phyloP scores from a whole-genome alignment of 148 eudicot genomes.

The Heliamphora exappendiculata region DNA sequence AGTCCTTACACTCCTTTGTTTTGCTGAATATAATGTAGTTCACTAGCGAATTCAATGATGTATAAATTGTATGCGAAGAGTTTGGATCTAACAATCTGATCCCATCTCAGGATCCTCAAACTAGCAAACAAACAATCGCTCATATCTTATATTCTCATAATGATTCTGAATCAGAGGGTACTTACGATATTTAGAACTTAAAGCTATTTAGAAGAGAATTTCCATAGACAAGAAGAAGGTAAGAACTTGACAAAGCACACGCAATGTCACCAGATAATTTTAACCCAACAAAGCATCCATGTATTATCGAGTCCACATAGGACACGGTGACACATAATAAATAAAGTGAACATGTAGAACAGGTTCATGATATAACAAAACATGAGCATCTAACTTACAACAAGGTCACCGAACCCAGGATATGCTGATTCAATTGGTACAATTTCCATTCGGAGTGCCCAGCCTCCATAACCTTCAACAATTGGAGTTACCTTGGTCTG shows the following conservation, averaged over 20 bases:
- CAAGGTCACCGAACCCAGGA: slow-evolving; percentile 98
- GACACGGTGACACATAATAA: neutral
- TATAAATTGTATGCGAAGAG: neutral
- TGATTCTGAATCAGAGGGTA: neutral
- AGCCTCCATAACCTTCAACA: slow-evolving; percentile 98
- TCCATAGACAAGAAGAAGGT: neutral
- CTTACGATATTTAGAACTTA: neutral
- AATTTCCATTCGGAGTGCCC: slow-evolving; percentile 96
- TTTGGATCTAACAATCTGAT: neutral
- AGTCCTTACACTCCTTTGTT: neutral
- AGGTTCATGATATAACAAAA: neutral
- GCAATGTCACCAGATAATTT: neutral
- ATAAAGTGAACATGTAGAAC: neutral
- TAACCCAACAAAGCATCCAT: neutral
- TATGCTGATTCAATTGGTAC: slow-evolving; percentile 97
- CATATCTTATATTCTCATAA: slow-evolving; percentile 1
- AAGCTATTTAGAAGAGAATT: neutral
- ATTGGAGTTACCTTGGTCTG: slow-evolving; percentile 98
- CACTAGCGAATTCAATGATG: neutral
- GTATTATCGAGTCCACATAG: neutral
- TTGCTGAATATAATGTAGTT: too few species aligned
- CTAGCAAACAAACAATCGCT: neutral
- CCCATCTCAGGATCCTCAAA: neutral
- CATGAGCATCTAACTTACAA: slow-evolving; percentile 47
- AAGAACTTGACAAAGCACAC: neutral